Evolutionary conservation across 768 basidiomycete species (phyloP), one percentile per base, ranked within the genome.

Genomic region (Termitomyces sp.): DNA sequence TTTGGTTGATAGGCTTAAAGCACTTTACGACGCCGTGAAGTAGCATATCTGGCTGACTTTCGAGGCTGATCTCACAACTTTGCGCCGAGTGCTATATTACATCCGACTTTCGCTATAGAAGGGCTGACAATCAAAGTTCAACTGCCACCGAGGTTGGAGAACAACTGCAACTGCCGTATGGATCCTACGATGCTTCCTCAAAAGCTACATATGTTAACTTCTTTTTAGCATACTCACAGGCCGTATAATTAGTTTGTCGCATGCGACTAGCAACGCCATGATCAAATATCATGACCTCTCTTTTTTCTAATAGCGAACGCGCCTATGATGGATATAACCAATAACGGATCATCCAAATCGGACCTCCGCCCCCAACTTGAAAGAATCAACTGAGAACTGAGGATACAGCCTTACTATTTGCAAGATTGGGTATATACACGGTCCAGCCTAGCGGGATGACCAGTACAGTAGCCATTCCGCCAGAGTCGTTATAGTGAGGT

Each of bases 161-260:
- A 38, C 38, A 40, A 19, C 6, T 3, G 9, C 19, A 9, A 40
- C n/a, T 17, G 38, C 38, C 19, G 38, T 19, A 40, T n/a, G n/a
- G 19, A 40, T 19, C n/a, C 16, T 37, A 17, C 7, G 7, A 40
- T 9, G 10, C 38, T 19, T 10, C 38, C 7, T 19, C n/a, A 3
- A 40, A 38, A 5, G n/a, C 10, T 19, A 7, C 38, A 4, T 9
- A 40, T 3, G 38, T n/a, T 40, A 9, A 19, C 17, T 40, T 8
- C 2, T 38, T n/a, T 38, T n/a, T n/a, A 56, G 59, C 23, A 57
- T 31, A 60, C 32, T 46, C 55, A 43, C 34, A 38, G 50, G 19
- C n/a, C 46, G 17, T 56, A 63, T 38, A 58, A 63, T 49, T 54
- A 63, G 38, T 57, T 63, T 17, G 43, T 63, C 16, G 45, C 59